Evolutionary conservation across 1,139 yeast genomes (phyloP).

Genomic region (Yamadazyma taylorii): DNA sequence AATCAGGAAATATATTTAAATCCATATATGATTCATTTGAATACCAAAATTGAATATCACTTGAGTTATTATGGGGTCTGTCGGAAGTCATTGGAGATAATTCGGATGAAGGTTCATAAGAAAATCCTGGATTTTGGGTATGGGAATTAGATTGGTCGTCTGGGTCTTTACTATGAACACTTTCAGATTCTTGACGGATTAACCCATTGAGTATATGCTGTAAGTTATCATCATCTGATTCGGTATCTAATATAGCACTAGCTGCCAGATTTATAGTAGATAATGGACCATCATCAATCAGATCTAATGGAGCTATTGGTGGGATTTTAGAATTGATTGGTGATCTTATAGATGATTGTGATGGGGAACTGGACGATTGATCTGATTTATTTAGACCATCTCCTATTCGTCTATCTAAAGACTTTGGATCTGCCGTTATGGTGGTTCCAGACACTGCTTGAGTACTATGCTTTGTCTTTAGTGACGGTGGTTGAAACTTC

Average conservation of each 20-base stretch:
- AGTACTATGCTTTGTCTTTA: slow-evolving; percentile 5
- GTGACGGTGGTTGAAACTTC: slow-evolving; percentile 7
- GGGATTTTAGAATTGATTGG: not conserved
- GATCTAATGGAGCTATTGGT: not conserved
- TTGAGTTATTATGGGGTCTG: too few relatives aligned
- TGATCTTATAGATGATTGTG: not conserved
- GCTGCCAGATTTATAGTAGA: slow-evolving; percentile 7
- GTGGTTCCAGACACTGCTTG: slow-evolving; percentile 11
- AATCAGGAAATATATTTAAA: slow-evolving; percentile 12
- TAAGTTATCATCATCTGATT: slow-evolving; percentile 29
- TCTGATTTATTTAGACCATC: not conserved
- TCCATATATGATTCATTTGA: slow-evolving; percentile 8
- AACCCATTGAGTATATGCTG: slow-evolving; percentile 28
- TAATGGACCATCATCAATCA: slow-evolving; percentile 1
- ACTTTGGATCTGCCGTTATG: slow-evolving; percentile 1
- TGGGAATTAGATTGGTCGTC: not conserved
- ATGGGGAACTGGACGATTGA: not conserved
- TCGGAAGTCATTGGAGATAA: too few relatives aligned
- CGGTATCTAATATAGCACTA: slow-evolving; percentile 12
- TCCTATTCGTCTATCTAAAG: not conserved
- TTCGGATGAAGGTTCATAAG: too few relatives aligned
- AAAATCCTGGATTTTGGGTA: too few relatives aligned
- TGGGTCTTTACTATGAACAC: not conserved
- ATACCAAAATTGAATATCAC: slow-evolving; percentile 2
- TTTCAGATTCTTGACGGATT: slow-evolving; percentile 19